Percentiles rank a stretch among this genome's conserved stretches.
phyloP scores from a whole-genome alignment of 2,329 filamentous ascomycete species.

The Pyrenochaeta sp. region DNA sequence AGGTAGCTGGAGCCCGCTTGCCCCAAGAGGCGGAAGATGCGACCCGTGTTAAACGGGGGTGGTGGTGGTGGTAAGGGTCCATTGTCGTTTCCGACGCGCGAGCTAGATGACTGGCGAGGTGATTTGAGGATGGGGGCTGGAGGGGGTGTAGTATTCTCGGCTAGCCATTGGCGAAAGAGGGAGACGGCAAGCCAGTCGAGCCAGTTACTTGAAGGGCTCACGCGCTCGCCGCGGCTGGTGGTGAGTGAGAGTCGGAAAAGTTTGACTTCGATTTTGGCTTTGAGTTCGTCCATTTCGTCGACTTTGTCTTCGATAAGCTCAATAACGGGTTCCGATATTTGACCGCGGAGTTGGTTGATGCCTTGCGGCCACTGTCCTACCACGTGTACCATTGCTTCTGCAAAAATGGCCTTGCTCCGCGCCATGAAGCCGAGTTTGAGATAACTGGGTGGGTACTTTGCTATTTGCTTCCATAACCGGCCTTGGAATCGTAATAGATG shows the following conservation, averaged over 20 bases:
- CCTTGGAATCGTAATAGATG: conserved; percentile 92
- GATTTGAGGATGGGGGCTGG: conserved; percentile 61
- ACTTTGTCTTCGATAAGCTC: conserved; percentile 96
- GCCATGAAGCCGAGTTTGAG: conserved; percentile 88
- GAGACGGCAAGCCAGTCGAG: conserved; percentile 89
- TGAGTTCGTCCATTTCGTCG: conserved; percentile 85
- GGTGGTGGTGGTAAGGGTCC: conserved; percentile 42
- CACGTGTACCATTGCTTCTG: conserved; percentile 86
- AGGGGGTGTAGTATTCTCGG: conserved; percentile 83
- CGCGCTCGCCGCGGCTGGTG: conserved; percentile 80
- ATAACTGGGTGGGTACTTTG: conserved; percentile 93
- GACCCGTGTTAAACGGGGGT: conserved; percentile 68
- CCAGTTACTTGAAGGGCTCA: conserved; percentile 79
- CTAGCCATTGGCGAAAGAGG: conserved; percentile 90
- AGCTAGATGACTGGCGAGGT: conserved; percentile 47
- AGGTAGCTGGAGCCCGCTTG: conserved; percentile 72
- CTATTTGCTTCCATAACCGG: conserved; percentile 92
- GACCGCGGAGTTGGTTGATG: conserved; percentile 73
- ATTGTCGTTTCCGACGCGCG: conserved; percentile 23
- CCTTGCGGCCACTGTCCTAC: conserved; percentile 92
- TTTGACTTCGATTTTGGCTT: conserved; percentile 78
- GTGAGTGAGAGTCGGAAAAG: conserved; percentile 83
- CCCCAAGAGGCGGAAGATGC: conserved; percentile 80
- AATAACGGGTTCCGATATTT: conserved; percentile 77
- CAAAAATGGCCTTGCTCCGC: conserved; percentile 77